Evolutionary conservation across 2,329 filamentous ascomycete species (phyloP).

Genomic region (Colletotrichum sp.): DNA sequence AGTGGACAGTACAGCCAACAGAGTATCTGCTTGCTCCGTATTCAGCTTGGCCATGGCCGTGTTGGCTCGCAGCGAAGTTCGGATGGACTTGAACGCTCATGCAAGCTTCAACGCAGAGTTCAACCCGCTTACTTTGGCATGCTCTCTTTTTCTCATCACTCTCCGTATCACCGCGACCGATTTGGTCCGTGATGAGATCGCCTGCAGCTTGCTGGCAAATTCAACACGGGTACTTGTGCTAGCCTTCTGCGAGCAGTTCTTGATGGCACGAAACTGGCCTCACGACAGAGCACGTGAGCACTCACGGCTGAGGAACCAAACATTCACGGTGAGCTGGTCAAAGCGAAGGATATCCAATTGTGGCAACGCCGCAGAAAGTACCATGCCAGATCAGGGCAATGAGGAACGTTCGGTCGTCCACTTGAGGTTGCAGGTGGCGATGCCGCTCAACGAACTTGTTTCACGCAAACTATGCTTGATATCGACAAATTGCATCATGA

Average conservation of each 20-base stretch:
- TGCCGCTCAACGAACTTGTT: neutral
- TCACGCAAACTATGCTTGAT: neutral
- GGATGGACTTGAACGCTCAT: neutral
- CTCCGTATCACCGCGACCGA: neutral
- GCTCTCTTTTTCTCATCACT: neutral
- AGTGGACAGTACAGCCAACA: neutral
- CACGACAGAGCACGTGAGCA: neutral
- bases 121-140: neutral
- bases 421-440: neutral
- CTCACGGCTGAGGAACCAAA: neutral
- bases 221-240: neutral
- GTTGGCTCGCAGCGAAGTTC: neutral
- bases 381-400: neutral
- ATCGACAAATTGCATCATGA: neutral
- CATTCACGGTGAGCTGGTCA: neutral
- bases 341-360: neutral
- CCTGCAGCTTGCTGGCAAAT: neutral
- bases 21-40: neutral
- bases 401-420: neutral
- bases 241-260: neutral
- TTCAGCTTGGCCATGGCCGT: neutral
- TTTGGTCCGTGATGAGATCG: neutral
- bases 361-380: neutral
- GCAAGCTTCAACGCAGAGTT: neutral
- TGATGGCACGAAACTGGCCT: neutral